Evolutionary conservation across 257 asterid genomes (phyloP).

Genomic region (Nemophila menziesii): DNA sequence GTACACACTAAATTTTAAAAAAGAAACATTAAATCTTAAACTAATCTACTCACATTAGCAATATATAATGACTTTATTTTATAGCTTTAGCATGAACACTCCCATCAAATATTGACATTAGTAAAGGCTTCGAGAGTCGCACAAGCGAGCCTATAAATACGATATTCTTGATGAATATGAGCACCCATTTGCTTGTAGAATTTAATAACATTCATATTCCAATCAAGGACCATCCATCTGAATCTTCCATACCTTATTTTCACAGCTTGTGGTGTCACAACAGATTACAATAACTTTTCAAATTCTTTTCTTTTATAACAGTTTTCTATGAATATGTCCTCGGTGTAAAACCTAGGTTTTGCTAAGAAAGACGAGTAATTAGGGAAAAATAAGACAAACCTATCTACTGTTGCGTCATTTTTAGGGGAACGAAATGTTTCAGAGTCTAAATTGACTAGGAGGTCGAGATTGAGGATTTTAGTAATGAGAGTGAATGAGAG

Average conservation of each 20-base stretch:
- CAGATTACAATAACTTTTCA: conserved; percentile 47
- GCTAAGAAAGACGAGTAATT: conserved; percentile 69
- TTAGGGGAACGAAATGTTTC: conserved; percentile 30
- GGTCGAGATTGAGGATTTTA: conserved; percentile 33
- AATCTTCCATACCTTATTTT: conserved; percentile 76
- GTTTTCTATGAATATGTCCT: conserved; percentile 76
- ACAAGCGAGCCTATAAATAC: conserved; percentile 65
- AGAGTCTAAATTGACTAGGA: conserved; percentile 48
- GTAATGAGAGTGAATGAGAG: conserved; percentile 12
- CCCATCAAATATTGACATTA: no score
- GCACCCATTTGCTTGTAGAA: conserved; percentile 89
- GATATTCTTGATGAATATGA: conserved; percentile 61
- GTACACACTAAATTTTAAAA: no score
- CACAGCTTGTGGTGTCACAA: conserved; percentile 81
- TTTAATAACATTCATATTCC: conserved; percentile 56
- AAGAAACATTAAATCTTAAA: no score
- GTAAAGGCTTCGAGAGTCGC: conserved; percentile 59
- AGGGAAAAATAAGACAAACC: conserved; percentile 71
- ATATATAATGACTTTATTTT: no score
- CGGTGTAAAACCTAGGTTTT: conserved; percentile 67
- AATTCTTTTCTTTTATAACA: conserved; percentile 74
- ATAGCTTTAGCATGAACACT: no score
- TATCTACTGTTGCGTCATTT: conserved; percentile 33
- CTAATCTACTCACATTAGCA: no score
- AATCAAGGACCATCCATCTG: conserved; percentile 84